Percentiles rank a stretch among this genome's conserved stretches.
phyloP scores from a whole-genome alignment of 2,329 filamentous ascomycete species.

The Fulvia fulva region DNA sequence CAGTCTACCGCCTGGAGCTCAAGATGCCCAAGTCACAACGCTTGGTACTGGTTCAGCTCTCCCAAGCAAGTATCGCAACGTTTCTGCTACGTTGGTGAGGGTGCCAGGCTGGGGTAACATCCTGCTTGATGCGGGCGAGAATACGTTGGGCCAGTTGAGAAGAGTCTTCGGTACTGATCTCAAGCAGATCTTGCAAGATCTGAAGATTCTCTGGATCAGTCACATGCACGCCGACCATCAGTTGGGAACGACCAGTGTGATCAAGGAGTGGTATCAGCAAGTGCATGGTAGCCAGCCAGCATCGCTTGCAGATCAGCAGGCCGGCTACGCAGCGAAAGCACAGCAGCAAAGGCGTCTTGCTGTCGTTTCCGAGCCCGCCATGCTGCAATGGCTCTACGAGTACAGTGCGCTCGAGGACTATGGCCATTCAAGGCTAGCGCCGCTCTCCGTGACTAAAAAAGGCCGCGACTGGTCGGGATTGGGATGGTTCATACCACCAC shows the following conservation, averaged over 20 bases:
- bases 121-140: conserved; percentile 87
- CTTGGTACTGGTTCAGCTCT: conserved; percentile 87
- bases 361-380: conserved; percentile 65
- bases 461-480: conserved; percentile 29
- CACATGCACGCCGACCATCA: conserved; percentile 97
- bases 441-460: conserved; percentile 42
- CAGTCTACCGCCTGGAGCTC: conserved; percentile 59
- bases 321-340: conserved; percentile 27
- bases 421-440: conserved; percentile 60
- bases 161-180: conserved; percentile 68
- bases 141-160: conserved; percentile 80
- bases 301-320: conserved; percentile 3
- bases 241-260: conserved; percentile 74
- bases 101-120: conserved; percentile 85
- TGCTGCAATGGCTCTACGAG: conserved; percentile 74
- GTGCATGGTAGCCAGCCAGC: conserved; percentile 42
- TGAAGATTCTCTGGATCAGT: conserved; percentile 86
- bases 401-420: conserved; percentile 74
- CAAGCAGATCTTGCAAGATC: conserved; percentile 66
- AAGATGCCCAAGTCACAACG: conserved; percentile 76
- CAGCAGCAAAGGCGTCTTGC: conserved; percentile 43
- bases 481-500: conserved; percentile 32
- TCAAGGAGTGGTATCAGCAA: conserved; percentile 72
- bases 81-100: conserved; percentile 79
- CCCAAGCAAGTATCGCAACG: conserved; percentile 92